Evolutionary conservation across 2,329 filamentous ascomycete genomes (phyloP).

Genomic region (Erysiphe pisi): DNA sequence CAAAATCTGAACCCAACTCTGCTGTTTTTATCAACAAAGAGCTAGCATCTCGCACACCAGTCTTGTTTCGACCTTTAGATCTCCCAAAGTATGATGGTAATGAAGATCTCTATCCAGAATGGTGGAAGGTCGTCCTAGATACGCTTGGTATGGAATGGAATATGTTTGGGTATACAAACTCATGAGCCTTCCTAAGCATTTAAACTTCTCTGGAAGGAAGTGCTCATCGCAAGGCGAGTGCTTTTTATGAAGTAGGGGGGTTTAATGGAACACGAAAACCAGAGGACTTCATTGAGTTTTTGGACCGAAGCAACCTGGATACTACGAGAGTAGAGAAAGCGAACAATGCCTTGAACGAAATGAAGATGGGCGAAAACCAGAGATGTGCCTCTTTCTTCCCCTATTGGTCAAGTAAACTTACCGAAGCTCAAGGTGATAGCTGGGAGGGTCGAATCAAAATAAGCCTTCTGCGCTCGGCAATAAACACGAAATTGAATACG

Average conservation of each 20-base stretch:
- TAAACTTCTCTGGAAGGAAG: constrained; percentile 11
- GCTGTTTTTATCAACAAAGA: not conserved
- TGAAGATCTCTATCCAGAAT: not conserved
- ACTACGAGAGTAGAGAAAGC: not conserved
- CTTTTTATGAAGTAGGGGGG: not conserved
- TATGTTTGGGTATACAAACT: not conserved
- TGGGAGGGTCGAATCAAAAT: not conserved
- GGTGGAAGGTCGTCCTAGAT: not conserved
- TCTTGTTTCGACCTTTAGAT: not conserved
- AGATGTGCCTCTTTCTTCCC: not conserved
- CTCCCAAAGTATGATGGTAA: constrained; percentile 10
- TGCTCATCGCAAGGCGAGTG: not conserved
- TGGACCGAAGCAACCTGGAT: not conserved
- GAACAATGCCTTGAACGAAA: not conserved
- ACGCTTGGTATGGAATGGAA: constrained; percentile 22
- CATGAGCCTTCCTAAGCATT: not conserved
- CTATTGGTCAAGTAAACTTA: not conserved
- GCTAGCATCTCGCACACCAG: not conserved
- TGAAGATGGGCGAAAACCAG: not conserved
- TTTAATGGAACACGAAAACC: not conserved
- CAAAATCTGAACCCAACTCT: not conserved
- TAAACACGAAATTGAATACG: not conserved
- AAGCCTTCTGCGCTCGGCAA: not conserved
- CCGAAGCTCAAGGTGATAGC: not conserved
- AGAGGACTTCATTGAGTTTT: not conserved